These are phyloP conservation scores for Lyophyllum semitale DNA, from an alignment of 768 basidiomycete genomes.

Conservation along the genomic window DNA sequence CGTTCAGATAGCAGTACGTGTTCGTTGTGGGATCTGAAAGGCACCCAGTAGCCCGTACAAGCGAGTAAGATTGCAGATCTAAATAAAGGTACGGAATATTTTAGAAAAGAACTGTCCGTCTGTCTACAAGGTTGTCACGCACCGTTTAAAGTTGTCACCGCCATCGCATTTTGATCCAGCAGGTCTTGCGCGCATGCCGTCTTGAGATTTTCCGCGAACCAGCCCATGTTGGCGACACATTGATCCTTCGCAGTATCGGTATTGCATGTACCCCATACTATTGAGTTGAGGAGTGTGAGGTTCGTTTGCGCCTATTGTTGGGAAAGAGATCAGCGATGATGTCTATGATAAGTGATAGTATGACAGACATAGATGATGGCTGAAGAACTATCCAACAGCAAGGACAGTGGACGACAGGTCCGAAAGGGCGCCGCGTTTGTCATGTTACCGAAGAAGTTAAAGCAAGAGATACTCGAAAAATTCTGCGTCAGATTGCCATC, in stretches of 20 bases:
- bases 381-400: constrained; percentile 58
- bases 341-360: not conserved
- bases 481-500: constrained; percentile 64
- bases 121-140: constrained; percentile 17
- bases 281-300: constrained; percentile 59
- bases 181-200: constrained; percentile 60
- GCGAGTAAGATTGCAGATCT: constrained; percentile 64
- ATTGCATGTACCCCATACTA: constrained; percentile 84
- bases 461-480: constrained; percentile 66
- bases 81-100: constrained; percentile 4
- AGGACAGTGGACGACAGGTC: constrained; percentile 75
- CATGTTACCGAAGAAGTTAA: constrained; percentile 77
- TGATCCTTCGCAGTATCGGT: constrained; percentile 47
- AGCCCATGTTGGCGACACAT: constrained; percentile 69
- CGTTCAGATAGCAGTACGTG: constrained; percentile 75
- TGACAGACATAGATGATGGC: constrained; percentile 55
- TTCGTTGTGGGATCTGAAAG: constrained; percentile 55
- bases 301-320: constrained; percentile 60
- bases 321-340: not conserved
- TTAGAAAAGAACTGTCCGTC: not conserved
- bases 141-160: constrained; percentile 58
- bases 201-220: constrained; percentile 54
- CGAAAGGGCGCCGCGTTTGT: constrained; percentile 60
- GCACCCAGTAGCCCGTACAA: constrained; percentile 68
- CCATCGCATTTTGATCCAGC: constrained; percentile 49